Conservation (phyloP, 129 eudicot species). For the Sambucus nigra region DNA sequence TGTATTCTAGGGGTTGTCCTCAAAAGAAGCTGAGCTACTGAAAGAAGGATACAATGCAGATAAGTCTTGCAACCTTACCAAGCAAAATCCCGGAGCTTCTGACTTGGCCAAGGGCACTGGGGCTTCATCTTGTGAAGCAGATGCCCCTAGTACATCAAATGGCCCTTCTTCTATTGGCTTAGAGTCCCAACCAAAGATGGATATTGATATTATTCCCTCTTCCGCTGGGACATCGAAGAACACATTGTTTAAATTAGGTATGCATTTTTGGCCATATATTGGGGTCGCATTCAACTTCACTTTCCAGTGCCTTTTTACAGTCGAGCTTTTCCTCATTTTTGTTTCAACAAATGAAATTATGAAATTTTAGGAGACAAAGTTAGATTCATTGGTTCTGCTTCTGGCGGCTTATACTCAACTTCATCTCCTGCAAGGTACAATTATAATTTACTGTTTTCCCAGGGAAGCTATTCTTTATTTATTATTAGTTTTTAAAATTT, state of each 20-base stretch:
- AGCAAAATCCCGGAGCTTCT: slow-evolving; percentile 32
- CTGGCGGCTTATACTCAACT: slow-evolving; percentile 37
- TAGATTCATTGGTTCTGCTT: slow-evolving; percentile 49
- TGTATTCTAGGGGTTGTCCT: slow-evolving; percentile 47
- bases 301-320: neutral
- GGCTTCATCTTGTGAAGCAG: slow-evolving; percentile 39
- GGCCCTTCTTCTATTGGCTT: slow-evolving; percentile 22
- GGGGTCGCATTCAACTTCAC: neutral
- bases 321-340: slow-evolving; percentile 8
- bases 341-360: slow-evolving; percentile 7
- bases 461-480: neutral
- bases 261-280: neutral
- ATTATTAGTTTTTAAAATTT: too few species aligned
- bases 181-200: slow-evolving; percentile 40
- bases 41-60: slow-evolving; percentile 45
- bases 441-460: slow-evolving; percentile 3
- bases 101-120: slow-evolving; percentile 22
- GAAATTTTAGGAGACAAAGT: slow-evolving; percentile 67
- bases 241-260: slow-evolving; percentile 42
- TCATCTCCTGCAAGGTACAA: slow-evolving; percentile 46
- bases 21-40: slow-evolving; percentile 53
- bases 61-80: slow-evolving; percentile 19
- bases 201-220: slow-evolving; percentile 28
- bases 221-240: slow-evolving; percentile 44
- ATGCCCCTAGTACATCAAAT: slow-evolving; percentile 24